phyloP scores from a whole-genome alignment of 345 rosid genomes.

The Salix dunnii region DNA sequence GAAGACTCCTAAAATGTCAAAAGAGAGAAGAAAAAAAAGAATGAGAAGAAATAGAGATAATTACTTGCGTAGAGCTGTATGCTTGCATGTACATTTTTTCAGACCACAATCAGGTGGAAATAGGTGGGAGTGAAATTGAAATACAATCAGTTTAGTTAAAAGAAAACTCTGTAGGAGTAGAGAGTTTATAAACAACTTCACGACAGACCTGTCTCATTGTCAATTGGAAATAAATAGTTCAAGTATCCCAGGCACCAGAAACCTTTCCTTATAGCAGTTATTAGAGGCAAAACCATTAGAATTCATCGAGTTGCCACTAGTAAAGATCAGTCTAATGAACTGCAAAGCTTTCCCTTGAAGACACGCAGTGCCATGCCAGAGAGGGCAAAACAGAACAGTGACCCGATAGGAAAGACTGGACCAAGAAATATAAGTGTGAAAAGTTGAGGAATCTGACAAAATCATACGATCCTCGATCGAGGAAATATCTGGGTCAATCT shows the following conservation, averaged over 20 bases:
- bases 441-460: neutral
- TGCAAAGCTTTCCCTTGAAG: neutral
- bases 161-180: neutral
- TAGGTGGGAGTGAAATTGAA: neutral
- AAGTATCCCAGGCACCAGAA: neutral
- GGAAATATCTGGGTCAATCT: neutral
- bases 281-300: neutral
- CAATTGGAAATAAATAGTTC: neutral
- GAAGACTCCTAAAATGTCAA: constrained; percentile 23
- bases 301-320: neutral
- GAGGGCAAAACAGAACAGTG: neutral
- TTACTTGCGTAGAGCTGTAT: neutral
- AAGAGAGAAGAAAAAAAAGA: constrained; percentile 6
- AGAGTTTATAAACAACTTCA: neutral
- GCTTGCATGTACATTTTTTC: neutral
- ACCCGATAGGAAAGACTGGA: neutral
- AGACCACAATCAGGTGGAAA: neutral
- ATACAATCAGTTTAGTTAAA: neutral
- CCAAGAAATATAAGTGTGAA: neutral
- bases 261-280: neutral
- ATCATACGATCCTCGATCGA: neutral
- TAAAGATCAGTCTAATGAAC: neutral
- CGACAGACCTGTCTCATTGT: neutral
- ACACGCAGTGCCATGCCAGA: neutral
- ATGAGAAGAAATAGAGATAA: neutral